Base-by-base conservation (phyloP, 108 stramenopile species). In the Cyclostephanos invisitatus region DNA sequence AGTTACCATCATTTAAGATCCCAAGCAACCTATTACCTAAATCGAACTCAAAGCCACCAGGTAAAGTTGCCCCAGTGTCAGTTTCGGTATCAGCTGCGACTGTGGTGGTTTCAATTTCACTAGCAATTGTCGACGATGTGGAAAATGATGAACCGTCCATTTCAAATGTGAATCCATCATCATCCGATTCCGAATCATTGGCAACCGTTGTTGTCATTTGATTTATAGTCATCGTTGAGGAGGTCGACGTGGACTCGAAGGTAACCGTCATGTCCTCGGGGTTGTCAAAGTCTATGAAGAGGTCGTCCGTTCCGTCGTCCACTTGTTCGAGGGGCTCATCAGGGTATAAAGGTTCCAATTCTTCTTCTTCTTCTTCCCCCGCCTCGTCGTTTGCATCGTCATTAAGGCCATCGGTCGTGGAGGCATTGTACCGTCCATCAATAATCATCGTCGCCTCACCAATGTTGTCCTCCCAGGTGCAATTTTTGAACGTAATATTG, bases 341-440 rank as follows among this genome's bases (percentile, higher is more conserved):
- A 46, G 44, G 44, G 17, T 46, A 46, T 46, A 46, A 46, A 46
- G 44, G 44, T 15, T 46, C 44, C 44, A 46, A 46, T 46, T 46
- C 53, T 54, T 12, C 51, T 24, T 24, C 51, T 14, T 20, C 32
- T 32, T 32, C 32, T 32, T 6, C 20, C 24, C 22, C 51, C 24
- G 0, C 53, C 22, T 24, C 53, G 9, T 49, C 49, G 20, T 28
- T 50, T 3, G 2, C 48, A 29, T 61, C 47, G 0, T 25, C 59
- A 47, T 18, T 49, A 15, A 12, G 21, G 1, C 18, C 51, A 0
- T 28, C 61, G 35, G 48, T 38, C 15, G 54, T 36, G 1, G 58
- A 64, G 18, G 57, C 46, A 24, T 36, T n/a, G 48, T 73, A 79
- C 46, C 40, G 24, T 27, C 78, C 79, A 70, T 80, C 61, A 56